These are phyloP conservation scores for Lepidium africanum DNA, from an alignment of 345 rosid species.

Conservation along the genomic window DNA sequence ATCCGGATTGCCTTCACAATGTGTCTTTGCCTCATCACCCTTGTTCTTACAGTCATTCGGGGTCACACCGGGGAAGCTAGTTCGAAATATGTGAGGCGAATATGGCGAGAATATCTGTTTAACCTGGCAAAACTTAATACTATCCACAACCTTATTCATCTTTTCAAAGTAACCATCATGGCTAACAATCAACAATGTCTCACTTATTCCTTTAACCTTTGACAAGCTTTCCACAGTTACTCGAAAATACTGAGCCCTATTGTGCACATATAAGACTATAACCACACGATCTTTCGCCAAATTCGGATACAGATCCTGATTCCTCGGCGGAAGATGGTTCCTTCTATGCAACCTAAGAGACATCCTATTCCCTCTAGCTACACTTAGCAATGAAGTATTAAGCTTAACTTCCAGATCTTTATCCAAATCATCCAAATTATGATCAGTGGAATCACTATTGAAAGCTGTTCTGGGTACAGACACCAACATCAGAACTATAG, in stretches of 20 bases:
- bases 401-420: constrained; percentile 23
- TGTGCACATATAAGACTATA: constrained; percentile 86
- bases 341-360: constrained; percentile 51
- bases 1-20: constrained; percentile 74
- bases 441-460: constrained; percentile 13
- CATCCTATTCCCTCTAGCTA: constrained; percentile 51
- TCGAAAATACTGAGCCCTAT: constrained; percentile 78
- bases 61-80: constrained; percentile 67
- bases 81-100: constrained; percentile 66
- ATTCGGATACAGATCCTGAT: constrained; percentile 54
- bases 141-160: constrained; percentile 72
- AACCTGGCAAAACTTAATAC: constrained; percentile 81
- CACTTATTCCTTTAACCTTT: constrained; percentile 68
- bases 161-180: constrained; percentile 91
- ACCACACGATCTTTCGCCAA: constrained; percentile 60
- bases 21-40: constrained; percentile 47
- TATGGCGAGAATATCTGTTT: constrained; percentile 84
- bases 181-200: constrained; percentile 83
- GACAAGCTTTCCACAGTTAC: constrained; percentile 80
- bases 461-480: constrained; percentile 42
- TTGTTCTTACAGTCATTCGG: constrained; percentile 57
- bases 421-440: constrained; percentile 15
- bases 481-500: constrained; percentile 44
- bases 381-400: constrained; percentile 24
- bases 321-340: constrained; percentile 64